Base-by-base conservation (phyloP, 495 filamentous ascomycete genomes). In the Trichoderma gamsii region DNA sequence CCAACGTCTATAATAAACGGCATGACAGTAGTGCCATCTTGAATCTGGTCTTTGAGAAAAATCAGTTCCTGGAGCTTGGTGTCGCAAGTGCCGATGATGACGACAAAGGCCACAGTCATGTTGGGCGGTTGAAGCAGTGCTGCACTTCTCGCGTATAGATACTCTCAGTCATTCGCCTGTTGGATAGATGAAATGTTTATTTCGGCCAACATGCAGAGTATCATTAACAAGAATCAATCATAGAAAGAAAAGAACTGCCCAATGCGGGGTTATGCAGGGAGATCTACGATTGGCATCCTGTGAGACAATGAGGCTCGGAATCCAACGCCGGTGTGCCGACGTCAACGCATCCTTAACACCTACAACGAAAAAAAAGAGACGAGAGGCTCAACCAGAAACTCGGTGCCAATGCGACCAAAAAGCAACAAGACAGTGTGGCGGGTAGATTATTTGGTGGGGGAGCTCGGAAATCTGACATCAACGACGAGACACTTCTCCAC, bases 41-140 rank as follows among this genome's bases (percentile, higher is more conserved):
- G 69, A 67, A 88, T 80, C 63, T 80, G 79, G 0, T 78, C 72
- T 56, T 81, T 78, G 38, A 87, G 80, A 75, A 84, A 88, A 18
- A 89, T 79, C 13, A 87, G 79, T 70, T 90, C 86, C 5, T 76
- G 43, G 13, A 87, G 81, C 71, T 91, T 91, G 64, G 88, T 89
- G 74, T 91, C 89, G 74, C 83, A 86, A 15, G 88, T 91, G 66
- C 89, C 89, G 41, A 90, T 72, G 29, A 90, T 75, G 67, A 84
- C 77, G 49, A 91, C 80, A n/a, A 77, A 79, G 8, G 73, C 70
- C 77, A 29, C 29, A 4, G 29, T 29, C 29, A 79, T 79, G 38
- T 43, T 69, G 16, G 29, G 27, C 32, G 29, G 3, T 6, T 66
- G 44, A 7, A 29, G 43, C 5, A 12, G 61, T 1, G 63, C 13